phyloP scores from a whole-genome alignment of 345 rosid species.

The Turnera subulata region DNA sequence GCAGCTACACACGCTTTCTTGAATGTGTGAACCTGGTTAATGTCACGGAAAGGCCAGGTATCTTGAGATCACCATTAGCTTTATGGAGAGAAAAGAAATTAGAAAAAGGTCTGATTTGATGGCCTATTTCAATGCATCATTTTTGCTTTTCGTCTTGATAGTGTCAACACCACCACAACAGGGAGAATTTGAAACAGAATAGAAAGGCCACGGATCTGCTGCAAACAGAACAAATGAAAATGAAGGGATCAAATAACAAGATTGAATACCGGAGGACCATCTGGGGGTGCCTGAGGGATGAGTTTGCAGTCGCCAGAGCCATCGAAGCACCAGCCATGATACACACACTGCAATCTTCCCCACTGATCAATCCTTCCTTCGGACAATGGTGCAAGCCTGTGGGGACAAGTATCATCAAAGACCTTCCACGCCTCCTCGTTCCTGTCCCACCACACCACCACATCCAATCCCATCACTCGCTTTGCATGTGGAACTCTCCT shows the following conservation, averaged over 20 bases:
- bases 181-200: too few species aligned
- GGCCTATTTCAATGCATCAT: neutral
- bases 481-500: constrained; percentile 66
- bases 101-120: too few species aligned
- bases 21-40: constrained; percentile 56
- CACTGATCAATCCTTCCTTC: constrained; percentile 76
- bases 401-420: constrained; percentile 36
- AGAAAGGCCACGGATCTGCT: too few species aligned
- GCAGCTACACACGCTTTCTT: constrained; percentile 73
- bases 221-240: too few species aligned
- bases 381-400: constrained; percentile 42
- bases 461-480: constrained; percentile 65
- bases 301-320: constrained; percentile 30
- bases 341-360: constrained; percentile 79
- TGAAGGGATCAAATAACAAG: neutral
- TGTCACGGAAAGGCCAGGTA: constrained; percentile 8
- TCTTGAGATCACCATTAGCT: too few species aligned
- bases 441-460: constrained; percentile 85
- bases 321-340: constrained; percentile 88
- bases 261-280: constrained; percentile 36
- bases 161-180: too few species aligned
- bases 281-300: constrained; percentile 54
- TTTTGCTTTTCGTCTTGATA: neutral
- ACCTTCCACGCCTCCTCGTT: constrained; percentile 45
- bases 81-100: neutral